Evolutionary conservation across 1,284 basidiomycete genomes (phyloP).

Genomic region (Peniophora sp.): DNA sequence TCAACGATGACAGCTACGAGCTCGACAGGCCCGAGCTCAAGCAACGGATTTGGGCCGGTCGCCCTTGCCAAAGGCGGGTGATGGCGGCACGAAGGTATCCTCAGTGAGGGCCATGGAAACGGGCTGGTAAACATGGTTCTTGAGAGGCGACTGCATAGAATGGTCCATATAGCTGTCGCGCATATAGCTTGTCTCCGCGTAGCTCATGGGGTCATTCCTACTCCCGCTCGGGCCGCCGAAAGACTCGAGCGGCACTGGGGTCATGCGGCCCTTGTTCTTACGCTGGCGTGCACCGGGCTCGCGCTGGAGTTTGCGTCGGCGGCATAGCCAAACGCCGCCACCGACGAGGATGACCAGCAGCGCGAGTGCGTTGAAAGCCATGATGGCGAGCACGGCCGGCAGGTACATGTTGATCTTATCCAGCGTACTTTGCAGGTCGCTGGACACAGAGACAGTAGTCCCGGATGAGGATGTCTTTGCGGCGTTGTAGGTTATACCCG

Average conservation of each 20-base stretch:
- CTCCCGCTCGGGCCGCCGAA: background rate
- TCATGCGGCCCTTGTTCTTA: constrained; percentile 34
- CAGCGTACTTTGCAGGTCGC: constrained; percentile 46
- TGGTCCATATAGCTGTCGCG: constrained; percentile 13
- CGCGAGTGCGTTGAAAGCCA: constrained; percentile 66
- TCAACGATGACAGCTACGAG: too few relatives aligned
- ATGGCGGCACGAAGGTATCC: constrained; percentile 61
- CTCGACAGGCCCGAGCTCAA: constrained; percentile 18
- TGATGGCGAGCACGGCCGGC: constrained; percentile 61
- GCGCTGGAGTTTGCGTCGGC: constrained; percentile 22
- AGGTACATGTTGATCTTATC: constrained; percentile 54
- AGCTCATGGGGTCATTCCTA: background rate
- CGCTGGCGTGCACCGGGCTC: constrained; percentile 28
- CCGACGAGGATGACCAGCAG: constrained; percentile 46
- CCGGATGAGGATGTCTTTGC: constrained; percentile 26
- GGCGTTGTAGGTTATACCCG: constrained; percentile 62
- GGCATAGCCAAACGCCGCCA: constrained; percentile 42
- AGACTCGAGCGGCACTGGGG: constrained; percentile 34
- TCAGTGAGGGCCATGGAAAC: constrained; percentile 73
- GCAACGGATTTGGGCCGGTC: constrained; percentile 40
- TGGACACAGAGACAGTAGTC: constrained; percentile 41
- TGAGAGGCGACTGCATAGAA: constrained; percentile 11
- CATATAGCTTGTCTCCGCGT: background rate
- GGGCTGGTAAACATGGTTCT: constrained; percentile 48
- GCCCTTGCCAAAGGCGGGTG: constrained; percentile 46